Conservation (phyloP, 2,329 filamentous ascomycete genomes). For the Aplosporella prunicola region DNA sequence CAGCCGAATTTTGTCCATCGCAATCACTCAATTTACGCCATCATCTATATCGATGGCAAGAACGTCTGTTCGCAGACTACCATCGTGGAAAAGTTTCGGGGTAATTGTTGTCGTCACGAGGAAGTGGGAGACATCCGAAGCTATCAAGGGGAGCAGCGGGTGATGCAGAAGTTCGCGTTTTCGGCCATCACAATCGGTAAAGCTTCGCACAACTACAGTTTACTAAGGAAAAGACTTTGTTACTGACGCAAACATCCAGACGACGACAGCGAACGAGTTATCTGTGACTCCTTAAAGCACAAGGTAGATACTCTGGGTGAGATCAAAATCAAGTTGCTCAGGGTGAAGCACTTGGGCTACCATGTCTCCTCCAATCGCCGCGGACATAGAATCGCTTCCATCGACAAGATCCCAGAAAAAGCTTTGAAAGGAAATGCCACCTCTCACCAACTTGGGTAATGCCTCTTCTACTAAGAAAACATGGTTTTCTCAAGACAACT, state of each 20-base stretch:
- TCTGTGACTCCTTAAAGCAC: neutral
- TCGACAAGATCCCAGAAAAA: constrained; percentile 17
- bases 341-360: constrained; percentile 9
- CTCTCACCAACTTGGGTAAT: constrained; percentile 16
- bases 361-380: too few relatives aligned
- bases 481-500: too few relatives aligned
- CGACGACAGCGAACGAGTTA: neutral
- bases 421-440: constrained; percentile 16
- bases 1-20: constrained; percentile 5
- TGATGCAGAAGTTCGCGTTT: neutral
- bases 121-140: too few relatives aligned
- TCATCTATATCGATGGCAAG: constrained; percentile 16
- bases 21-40: constrained; percentile 11
- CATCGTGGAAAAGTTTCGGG: neutral
- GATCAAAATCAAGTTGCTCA: constrained; percentile 13
- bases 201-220: too few relatives aligned
- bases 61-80: neutral
- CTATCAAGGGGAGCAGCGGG: neutral
- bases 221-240: neutral
- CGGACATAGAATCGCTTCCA: too few relatives aligned
- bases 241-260: neutral
- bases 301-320: constrained; percentile 11
- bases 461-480: neutral
- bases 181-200: neutral
- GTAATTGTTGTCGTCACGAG: too few relatives aligned